Conservation (phyloP, 1,284 basidiomycete genomes). For the Pseudozyma flocculosa region DNA sequence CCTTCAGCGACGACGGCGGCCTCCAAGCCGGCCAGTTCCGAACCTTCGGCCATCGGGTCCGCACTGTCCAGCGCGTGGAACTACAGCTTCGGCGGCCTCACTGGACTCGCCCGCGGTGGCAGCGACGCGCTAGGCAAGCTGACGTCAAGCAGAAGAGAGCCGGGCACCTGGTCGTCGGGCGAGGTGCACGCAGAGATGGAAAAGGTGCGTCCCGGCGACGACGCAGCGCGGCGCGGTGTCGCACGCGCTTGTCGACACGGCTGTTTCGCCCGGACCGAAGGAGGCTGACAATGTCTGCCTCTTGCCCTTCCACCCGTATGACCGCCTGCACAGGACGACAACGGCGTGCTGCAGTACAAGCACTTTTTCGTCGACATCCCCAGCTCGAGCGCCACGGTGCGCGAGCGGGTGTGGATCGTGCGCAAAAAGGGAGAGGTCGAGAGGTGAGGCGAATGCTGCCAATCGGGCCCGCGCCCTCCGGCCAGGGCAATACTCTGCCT, state of each 20-base stretch:
- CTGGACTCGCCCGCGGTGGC: conserved; percentile 20
- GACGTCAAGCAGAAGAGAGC: conserved; percentile 6
- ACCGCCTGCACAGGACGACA: conserved; percentile 15
- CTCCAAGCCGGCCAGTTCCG: too few relatives aligned
- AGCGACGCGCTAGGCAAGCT: conserved; percentile 11
- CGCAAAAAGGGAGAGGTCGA: conserved; percentile 35
- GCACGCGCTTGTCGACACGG: too few relatives aligned
- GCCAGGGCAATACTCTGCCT: too few relatives aligned
- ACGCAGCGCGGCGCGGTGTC: too few relatives aligned
- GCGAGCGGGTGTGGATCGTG: conserved; percentile 40
- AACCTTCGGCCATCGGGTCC: background rate
- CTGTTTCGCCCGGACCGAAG: too few relatives aligned
- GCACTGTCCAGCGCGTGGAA: conserved; percentile 13
- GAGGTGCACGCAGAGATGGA: conserved; percentile 49
- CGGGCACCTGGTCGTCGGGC: conserved; percentile 46
- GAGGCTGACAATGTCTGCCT: background rate
- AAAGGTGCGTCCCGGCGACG: conserved; percentile 16
- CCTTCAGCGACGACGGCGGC: too few relatives aligned
- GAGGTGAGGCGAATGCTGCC: conserved; percentile 12
- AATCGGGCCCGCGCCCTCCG: too few relatives aligned
- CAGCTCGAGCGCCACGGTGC: conserved; percentile 27
- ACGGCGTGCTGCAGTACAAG: conserved; percentile 44
- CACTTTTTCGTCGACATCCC: conserved; percentile 47
- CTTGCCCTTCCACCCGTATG: background rate
- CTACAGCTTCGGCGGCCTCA: conserved; percentile 17